Base-by-base conservation (phyloP, 2,329 filamentous ascomycete genomes). In the Verticillium zaregamsianum region DNA sequence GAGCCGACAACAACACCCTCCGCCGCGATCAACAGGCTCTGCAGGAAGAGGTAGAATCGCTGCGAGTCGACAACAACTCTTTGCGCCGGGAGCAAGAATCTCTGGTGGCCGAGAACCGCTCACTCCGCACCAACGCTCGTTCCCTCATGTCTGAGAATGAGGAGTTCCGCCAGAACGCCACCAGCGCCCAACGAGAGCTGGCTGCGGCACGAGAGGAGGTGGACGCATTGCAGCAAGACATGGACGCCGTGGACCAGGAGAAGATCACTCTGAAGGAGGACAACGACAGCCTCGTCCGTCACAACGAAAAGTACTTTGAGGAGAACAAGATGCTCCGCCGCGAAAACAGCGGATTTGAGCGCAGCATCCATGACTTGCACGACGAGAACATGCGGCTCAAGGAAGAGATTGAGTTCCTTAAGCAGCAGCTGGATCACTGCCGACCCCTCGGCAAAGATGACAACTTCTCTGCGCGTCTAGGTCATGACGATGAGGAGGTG, bases 251-350 rank as follows among this genome's bases (percentile, higher is more conserved):
- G 15, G 68, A 74, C 49, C 73, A 77, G 63, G 80, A 84, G 64
- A 82, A 79, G 67, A 69, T 69, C 2, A 69, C 77, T 9, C 72
- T 84, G n/a, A 75, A 76, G 40, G 74, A 83, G 64, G 82, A 85
- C 66, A 82, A 84, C 63, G 72, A 78, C 37, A 81, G 79, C 65
- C 77, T 85, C 25, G 82, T 82, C 59, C 80, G 79, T 40, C 80
- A 83, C 68, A 85, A 85, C 62, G 81, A 85, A 58, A 80, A 79
- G 63, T 84, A 83, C 66, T 84, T 81, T 66, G 79, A 74, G 61
- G 81, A 84, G 67, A 84, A 82, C 73, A 82, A 82, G 71, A 72
- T 76, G 40, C 73, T 82, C 6, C 73, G 74, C 20, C 75, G 77
- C 17, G 79, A 85, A 67, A 84, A 83, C 64, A 74, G 77, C 28